phyloP scores from a whole-genome alignment of 306 rosid species.

The Vigna hirtella region DNA sequence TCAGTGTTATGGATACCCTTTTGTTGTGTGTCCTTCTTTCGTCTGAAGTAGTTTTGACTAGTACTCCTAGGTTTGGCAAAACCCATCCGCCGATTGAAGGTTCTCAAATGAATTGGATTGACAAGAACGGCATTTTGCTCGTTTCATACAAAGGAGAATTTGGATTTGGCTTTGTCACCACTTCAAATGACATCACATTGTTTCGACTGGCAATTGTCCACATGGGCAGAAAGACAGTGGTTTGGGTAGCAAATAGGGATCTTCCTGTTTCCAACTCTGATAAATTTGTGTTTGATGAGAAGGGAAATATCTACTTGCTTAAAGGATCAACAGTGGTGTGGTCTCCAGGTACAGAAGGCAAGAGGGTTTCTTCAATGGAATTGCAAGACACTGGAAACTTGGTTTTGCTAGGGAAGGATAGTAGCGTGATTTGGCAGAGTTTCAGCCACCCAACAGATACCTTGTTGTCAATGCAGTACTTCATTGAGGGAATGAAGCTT shows the following conservation, averaged over 20 bases:
- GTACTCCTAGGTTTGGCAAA: conserved; percentile 40
- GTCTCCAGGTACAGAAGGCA: conserved; percentile 53
- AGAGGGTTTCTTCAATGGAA: conserved; percentile 51
- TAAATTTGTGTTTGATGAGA: conserved; percentile 49
- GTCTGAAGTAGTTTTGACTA: conserved; percentile 52
- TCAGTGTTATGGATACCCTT: conserved; percentile 34
- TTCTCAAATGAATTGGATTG: conserved; percentile 62
- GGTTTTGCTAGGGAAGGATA: conserved; percentile 53
- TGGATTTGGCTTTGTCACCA: conserved; percentile 61
- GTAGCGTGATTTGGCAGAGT: conserved; percentile 62
- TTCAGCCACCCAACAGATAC: conserved; percentile 65
- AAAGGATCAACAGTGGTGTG: conserved; percentile 37
- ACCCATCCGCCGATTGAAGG: conserved; percentile 53
- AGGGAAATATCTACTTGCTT: conserved; percentile 50
- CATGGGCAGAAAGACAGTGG: conserved; percentile 38
- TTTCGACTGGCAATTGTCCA: conserved; percentile 61
- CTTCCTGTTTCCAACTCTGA: conserved; percentile 40
- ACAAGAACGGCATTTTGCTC: conserved; percentile 56
- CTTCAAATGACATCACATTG: conserved; percentile 46
- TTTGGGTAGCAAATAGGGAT: conserved; percentile 68
- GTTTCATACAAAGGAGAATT: conserved; percentile 55
- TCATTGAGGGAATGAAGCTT: conserved; percentile 60
- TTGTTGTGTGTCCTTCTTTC: conserved; percentile 44
- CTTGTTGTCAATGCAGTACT: conserved; percentile 59
- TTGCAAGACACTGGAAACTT: conserved; percentile 61